These are phyloP conservation scores for Colletotrichum sp. DNA, from an alignment of 2,329 filamentous ascomycete species.

Conservation along the genomic window DNA sequence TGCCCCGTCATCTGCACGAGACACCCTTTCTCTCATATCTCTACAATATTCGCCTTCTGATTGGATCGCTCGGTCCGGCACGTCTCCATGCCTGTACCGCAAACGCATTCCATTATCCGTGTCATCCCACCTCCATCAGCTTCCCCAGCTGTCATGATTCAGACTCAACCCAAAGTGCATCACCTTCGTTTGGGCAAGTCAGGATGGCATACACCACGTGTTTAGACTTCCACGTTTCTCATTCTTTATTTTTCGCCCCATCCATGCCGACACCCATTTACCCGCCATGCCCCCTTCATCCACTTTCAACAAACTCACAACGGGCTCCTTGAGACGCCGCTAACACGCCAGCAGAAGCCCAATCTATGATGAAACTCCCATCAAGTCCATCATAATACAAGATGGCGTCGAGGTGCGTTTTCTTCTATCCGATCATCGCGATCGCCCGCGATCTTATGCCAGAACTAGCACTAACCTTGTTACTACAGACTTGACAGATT, in stretches of 20 bases:
- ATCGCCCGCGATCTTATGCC: neutral
- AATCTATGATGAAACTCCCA: constrained; percentile 21
- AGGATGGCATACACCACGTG: constrained; percentile 16
- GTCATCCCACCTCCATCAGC: neutral
- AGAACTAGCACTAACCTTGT: constrained; percentile 31
- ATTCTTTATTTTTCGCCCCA: neutral
- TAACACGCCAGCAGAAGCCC: constrained; percentile 7
- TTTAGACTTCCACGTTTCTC: constrained; percentile 6
- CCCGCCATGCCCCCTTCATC: neutral
- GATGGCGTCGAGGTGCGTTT: constrained; percentile 61
- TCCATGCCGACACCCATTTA: neutral
- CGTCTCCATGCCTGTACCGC: neutral
- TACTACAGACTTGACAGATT: constrained; percentile 75
- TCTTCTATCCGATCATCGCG: neutral
- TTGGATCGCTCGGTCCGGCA: neutral
- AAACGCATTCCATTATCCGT: neutral
- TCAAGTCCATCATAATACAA: constrained; percentile 38
- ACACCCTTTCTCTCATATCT: neutral
- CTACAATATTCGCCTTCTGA: neutral
- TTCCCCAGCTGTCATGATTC: constrained; percentile 10
- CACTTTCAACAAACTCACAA: neutral
- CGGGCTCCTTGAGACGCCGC: neutral
- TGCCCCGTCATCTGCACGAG: neutral
- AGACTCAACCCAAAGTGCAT: constrained; percentile 10
- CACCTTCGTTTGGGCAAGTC: constrained; percentile 15